Evolutionary conservation across 176 grass and related monocot genomes (phyloP).

Genomic region (Melocanna baccifera): DNA sequence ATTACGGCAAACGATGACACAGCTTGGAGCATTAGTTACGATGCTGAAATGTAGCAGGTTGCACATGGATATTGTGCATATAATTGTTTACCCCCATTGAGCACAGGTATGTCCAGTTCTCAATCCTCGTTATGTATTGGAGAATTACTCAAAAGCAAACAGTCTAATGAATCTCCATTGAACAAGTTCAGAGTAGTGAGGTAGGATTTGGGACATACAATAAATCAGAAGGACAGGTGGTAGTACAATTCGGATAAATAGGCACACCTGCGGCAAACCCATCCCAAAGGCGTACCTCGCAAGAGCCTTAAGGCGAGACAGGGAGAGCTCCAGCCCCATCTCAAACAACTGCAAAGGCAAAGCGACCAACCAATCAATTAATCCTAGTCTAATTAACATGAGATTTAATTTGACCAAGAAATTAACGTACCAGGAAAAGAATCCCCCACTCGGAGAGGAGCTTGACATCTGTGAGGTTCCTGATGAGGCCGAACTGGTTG

Average conservation of each 20-base stretch:
- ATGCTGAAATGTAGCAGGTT: neutral
- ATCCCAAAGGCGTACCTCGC: slow-evolving; percentile 97
- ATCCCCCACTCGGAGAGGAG: slow-evolving; percentile 97
- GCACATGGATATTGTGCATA: neutral
- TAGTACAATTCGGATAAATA: neutral
- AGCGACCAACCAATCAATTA: neutral
- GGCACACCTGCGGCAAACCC: slow-evolving; percentile 79
- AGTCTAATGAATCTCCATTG: neutral
- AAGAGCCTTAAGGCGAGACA: slow-evolving; percentile 87
- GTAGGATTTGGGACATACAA: neutral
- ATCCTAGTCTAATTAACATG: neutral
- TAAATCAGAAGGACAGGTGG: neutral
- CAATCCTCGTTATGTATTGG: neutral
- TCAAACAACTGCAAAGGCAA: slow-evolving; percentile 78
- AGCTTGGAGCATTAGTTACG: neutral
- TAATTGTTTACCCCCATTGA: neutral
- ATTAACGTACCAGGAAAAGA: slow-evolving; percentile 70
- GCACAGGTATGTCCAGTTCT: neutral
- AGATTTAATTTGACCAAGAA: neutral
- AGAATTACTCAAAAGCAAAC: neutral
- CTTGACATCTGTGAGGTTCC: slow-evolving; percentile 97
- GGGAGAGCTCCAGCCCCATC: slow-evolving; percentile 95
- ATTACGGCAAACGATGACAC: neutral
- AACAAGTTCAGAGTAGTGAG: neutral
- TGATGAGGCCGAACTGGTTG: slow-evolving; percentile 96